Evolutionary conservation across 768 basidiomycete genomes (phyloP).

Genomic region (Termitomyces sp.): DNA sequence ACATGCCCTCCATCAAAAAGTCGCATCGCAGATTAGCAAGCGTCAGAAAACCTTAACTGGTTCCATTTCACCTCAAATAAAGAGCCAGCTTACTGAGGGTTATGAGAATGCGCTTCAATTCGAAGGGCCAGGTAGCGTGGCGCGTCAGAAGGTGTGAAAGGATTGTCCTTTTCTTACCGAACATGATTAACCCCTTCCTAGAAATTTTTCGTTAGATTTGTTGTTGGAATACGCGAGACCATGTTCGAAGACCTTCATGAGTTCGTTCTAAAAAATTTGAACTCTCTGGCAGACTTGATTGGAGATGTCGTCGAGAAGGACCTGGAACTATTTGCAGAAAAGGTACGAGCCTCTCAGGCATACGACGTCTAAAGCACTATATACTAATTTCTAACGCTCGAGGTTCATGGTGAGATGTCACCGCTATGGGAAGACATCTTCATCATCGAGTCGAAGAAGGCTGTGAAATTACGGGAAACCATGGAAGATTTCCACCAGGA

Average conservation of each 20-base stretch:
- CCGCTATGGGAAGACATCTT: not conserved
- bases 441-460: not conserved
- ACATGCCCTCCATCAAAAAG: not conserved
- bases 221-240: not conserved
- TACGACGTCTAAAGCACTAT: not conserved
- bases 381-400: not conserved
- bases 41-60: not conserved
- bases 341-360: not conserved
- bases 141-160: not conserved
- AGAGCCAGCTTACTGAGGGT: not conserved
- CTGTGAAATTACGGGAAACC: not conserved
- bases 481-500: not conserved
- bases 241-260: not conserved
- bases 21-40: not conserved
- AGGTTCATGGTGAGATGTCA: not conserved
- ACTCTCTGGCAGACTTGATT: not conserved
- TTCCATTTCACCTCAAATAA: not conserved
- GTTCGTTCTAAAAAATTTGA: not conserved
- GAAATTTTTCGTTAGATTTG: not conserved
- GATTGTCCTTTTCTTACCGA: not conserved
- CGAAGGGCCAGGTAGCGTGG: slow-evolving; percentile 1
- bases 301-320: not conserved
- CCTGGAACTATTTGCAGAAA: not conserved
- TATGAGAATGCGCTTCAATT: not conserved
- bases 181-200: not conserved